Evolutionary conservation across 2,329 filamentous ascomycete species (phyloP), one percentile per base, ranked within the genome.

Genomic region (Coniochaeta pulveracea): DNA sequence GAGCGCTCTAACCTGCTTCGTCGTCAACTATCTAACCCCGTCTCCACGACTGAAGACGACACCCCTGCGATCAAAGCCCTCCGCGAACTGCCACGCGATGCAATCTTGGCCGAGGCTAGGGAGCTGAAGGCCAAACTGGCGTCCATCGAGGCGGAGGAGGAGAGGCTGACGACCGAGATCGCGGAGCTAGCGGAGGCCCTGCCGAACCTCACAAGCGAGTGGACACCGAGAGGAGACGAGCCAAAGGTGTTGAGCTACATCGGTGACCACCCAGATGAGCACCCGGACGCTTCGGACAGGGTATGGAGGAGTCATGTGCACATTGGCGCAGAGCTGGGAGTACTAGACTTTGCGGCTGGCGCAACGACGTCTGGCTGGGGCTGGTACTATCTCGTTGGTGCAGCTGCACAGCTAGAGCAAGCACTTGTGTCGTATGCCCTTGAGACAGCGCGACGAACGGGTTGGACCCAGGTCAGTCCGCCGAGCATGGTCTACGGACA

Each of bases 341-440:
- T 98, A n/a, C 66, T 98, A 33, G 89, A 98, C 60, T 95, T 98
- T 50, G 66, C 80, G 5, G 78, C 72, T 38, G 85, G 86, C 5
- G 80, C 80, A 2, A 76, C 72, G n/a, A 79, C 85, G 2, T 84
- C 80, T 4, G 91, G 91, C 23, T 98, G 89, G 89, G 91, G 91
- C 2, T 98, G 86, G 85, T 98, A 98, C 61, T 96, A 86, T 57
- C 74, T 98, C 9, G 66, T 85, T n/a, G 85, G 89, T 50, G 88
- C 93, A 49, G 91, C 78, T 7, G 88, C 88, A 0, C 74, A 91
- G 54, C 71, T 98, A n/a, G 91, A 98, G 58, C 89, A 96, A 52
- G 91, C 91, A 0, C 70, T 98, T 3, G 63, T 96, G 10, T 80
- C 89, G 53, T 95, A 93, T 54, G 80, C 91, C 0, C 67, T 96